phyloP scores from a whole-genome alignment of 768 basidiomycete species.

The Gloeopeniophorella convolvens region DNA sequence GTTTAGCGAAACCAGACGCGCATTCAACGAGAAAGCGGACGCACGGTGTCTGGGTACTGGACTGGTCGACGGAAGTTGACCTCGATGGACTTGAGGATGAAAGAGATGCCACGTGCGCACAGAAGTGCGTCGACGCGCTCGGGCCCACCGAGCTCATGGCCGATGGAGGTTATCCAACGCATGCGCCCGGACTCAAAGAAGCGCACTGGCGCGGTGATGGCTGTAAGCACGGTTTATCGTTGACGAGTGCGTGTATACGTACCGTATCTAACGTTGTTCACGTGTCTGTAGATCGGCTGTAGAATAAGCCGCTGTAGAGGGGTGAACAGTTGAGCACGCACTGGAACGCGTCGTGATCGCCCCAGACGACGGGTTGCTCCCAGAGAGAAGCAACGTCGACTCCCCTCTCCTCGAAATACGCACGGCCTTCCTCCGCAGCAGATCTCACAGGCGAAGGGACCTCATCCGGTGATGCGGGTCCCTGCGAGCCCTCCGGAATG shows the following conservation, averaged over 20 bases:
- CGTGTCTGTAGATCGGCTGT: slow-evolving; percentile 43
- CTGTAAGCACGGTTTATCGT: too few relatives aligned
- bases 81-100: slow-evolving; percentile 68
- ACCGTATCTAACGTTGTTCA: slow-evolving; percentile 75
- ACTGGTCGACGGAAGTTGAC: slow-evolving; percentile 67
- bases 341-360: slow-evolving; percentile 76
- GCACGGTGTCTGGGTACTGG: slow-evolving; percentile 68
- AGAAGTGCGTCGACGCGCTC: slow-evolving; percentile 50
- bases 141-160: slow-evolving; percentile 52
- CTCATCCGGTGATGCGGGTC: slow-evolving; percentile 55
- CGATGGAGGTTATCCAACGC: slow-evolving; percentile 56
- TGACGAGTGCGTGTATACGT: slow-evolving; percentile 26
- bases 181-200: slow-evolving; percentile 73
- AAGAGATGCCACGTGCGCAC: slow-evolving; percentile 55
- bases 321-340: slow-evolving; percentile 40
- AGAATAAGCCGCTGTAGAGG: too few relatives aligned
- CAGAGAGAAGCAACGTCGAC: slow-evolving; percentile 64
- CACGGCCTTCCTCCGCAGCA: slow-evolving; percentile 33
- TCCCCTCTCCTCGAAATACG: slow-evolving; percentile 39
- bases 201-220: too few relatives aligned
- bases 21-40: slow-evolving; percentile 4
- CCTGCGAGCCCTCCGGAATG: slow-evolving; percentile 50
- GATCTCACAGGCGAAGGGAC: slow-evolving; percentile 19
- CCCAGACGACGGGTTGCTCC: slow-evolving; percentile 76
- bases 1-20: not conserved